A percentile compares a stretch with the other conserved stretches of the same genome.
These are phyloP conservation scores for Oenanthe javanica DNA, from an alignment of 140 eudicot species.

Conservation along the genomic window DNA sequence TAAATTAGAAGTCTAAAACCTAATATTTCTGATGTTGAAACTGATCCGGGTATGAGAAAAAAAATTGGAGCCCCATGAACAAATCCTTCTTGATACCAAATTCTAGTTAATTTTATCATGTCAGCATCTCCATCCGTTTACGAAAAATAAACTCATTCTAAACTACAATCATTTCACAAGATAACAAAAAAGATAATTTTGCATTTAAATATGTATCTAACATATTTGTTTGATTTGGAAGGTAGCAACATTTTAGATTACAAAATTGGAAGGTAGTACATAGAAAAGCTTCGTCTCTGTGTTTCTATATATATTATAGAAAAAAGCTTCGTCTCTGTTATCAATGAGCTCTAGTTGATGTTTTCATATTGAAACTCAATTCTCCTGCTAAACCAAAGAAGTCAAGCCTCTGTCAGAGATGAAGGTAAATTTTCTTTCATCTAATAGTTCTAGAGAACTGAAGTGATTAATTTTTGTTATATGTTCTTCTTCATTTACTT, in stretches of 20 bases:
- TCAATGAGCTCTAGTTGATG: not conserved
- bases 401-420: not conserved
- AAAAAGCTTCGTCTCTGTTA: not conserved
- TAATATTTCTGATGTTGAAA: no score
- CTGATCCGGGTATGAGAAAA: no score
- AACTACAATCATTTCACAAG: not conserved
- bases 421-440: not conserved
- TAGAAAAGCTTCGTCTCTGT: not conserved
- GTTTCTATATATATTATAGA: not conserved
- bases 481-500: not conserved
- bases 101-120: not conserved
- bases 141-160: not conserved
- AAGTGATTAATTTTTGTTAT: not conserved
- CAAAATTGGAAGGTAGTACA: not conserved
- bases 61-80: no score
- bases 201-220: not conserved
- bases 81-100: not conserved
- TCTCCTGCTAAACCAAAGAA: not conserved
- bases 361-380: not conserved
- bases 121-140: not conserved
- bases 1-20: no score
- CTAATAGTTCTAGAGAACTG: not conserved
- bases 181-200: not conserved
- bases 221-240: not conserved
- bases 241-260: not conserved